phyloP scores from a whole-genome alignment of 2,329 filamentous ascomycete species.

The Penicillium sp. region DNA sequence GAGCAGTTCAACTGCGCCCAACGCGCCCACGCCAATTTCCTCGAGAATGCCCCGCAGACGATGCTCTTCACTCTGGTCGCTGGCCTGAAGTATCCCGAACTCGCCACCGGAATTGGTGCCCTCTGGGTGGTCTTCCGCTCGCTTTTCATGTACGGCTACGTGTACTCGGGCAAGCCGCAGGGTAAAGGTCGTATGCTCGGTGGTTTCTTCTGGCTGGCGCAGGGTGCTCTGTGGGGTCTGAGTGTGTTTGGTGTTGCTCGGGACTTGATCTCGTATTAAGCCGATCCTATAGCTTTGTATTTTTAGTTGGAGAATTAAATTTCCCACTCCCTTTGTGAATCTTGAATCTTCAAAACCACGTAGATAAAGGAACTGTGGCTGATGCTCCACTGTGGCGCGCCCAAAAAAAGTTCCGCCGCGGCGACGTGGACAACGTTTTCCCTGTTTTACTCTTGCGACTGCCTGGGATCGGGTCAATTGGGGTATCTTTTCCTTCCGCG shows the following conservation, averaged over 20 bases:
- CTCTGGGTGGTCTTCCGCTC: conserved; percentile 53
- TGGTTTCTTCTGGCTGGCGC: conserved; percentile 38
- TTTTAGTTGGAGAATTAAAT: neutral
- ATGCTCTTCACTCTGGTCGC: conserved; percentile 54
- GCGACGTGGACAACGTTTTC: neutral
- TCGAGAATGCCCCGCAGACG: conserved; percentile 56
- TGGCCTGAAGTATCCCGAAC: conserved; percentile 54
- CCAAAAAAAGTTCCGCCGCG: conserved; percentile 18
- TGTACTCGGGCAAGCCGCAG: conserved; percentile 39
- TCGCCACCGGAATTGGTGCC: conserved; percentile 46
- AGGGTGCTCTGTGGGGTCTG: conserved; percentile 42
- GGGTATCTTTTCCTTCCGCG: neutral
- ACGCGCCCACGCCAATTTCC: conserved; percentile 58
- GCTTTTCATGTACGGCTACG: conserved; percentile 51
- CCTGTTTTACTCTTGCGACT: neutral
- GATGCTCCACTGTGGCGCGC: conserved; percentile 21
- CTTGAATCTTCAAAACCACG: neutral
- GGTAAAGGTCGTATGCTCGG: conserved; percentile 40
- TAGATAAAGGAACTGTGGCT: conserved; percentile 13
- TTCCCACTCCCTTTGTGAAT: neutral
- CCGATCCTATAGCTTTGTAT: neutral
- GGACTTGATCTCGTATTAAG: conserved; percentile 28
- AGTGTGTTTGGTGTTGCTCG: conserved; percentile 37
- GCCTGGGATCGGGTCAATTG: neutral
- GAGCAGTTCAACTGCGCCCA: conserved; percentile 55